Evolutionary conservation across 1,284 basidiomycete genomes (phyloP).

Genomic region (Ganoderma lingzhi): DNA sequence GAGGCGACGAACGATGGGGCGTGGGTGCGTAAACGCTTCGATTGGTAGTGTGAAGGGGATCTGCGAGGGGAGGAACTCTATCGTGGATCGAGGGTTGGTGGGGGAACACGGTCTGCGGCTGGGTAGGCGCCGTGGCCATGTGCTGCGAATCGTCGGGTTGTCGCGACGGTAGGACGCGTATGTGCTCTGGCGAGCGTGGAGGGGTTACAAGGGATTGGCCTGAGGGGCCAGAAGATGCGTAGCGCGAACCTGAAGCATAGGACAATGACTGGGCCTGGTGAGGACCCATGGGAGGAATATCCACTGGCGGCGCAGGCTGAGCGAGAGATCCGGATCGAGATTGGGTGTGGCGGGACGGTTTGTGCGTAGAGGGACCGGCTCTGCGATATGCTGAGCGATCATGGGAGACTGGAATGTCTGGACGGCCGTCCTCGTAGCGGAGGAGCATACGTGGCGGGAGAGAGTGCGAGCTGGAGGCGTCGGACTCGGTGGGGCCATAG

Average conservation of each 20-base stretch:
- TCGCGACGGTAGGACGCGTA: slow-evolving; percentile 43
- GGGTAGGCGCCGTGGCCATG: slow-evolving; percentile 23
- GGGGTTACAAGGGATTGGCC: slow-evolving; percentile 23
- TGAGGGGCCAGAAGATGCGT: slow-evolving; percentile 21
- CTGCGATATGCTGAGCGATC: slow-evolving; percentile 24
- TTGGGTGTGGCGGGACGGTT: slow-evolving; percentile 28
- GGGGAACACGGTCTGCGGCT: slow-evolving; percentile 27
- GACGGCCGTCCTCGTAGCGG: slow-evolving; percentile 68
- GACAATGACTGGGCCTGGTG: slow-evolving; percentile 40
- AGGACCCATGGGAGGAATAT: slow-evolving; percentile 24
- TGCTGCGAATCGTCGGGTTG: slow-evolving; percentile 36
- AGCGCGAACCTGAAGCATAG: slow-evolving; percentile 37
- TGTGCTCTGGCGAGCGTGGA: slow-evolving; percentile 42
- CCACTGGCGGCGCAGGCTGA: slow-evolving; percentile 29
- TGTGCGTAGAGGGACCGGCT: slow-evolving; percentile 17
- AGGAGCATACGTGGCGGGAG: slow-evolving; percentile 76
- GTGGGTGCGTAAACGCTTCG: slow-evolving; percentile 33
- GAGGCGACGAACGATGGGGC: slow-evolving; percentile 33
- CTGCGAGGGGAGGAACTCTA: slow-evolving; percentile 32
- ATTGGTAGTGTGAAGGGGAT: slow-evolving; percentile 31
- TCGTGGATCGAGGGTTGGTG: slow-evolving; percentile 33
- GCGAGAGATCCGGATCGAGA: slow-evolving; percentile 36
- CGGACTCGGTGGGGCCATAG: slow-evolving; percentile 59
- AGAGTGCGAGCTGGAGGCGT: slow-evolving; percentile 69
- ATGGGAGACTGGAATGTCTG: slow-evolving; percentile 65